Percentiles rank a stretch among this genome's conserved stretches.
phyloP scores from a whole-genome alignment of 164 flowering plant genomes.

The Nymphaea colorata region DNA sequence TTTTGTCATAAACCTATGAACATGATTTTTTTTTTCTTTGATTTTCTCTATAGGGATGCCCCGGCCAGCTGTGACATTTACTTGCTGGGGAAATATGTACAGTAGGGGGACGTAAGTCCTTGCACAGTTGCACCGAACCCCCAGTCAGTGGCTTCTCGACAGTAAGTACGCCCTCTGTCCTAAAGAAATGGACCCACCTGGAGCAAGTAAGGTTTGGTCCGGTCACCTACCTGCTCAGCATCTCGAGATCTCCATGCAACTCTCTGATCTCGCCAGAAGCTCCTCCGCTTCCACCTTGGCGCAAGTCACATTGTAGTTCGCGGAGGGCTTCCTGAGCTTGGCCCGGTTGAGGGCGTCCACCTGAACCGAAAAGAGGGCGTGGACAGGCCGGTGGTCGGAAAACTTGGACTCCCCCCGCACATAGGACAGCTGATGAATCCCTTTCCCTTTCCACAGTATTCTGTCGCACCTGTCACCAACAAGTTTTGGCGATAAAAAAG shows the following conservation, averaged over 20 bases:
- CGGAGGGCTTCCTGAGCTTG: slow-evolving; percentile 2
- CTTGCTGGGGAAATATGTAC: no score
- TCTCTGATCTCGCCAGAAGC: slow-evolving; percentile 20
- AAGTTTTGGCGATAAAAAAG: not conserved
- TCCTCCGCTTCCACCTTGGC: slow-evolving; percentile 41
- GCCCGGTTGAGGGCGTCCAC: slow-evolving; percentile 15
- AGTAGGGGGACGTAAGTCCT: no score
- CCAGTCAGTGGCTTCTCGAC: no score
- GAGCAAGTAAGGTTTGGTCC: not conserved
- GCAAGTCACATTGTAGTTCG: slow-evolving; percentile 9
- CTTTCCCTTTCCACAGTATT: slow-evolving; percentile 78
- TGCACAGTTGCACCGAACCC: no score
- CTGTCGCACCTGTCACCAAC: slow-evolving; percentile 63
- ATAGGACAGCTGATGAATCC: slow-evolving; percentile 59
- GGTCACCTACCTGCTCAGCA: not conserved
- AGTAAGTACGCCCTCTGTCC: no score
- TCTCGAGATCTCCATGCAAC: slow-evolving; percentile 14
- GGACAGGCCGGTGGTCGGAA: slow-evolving; percentile 84
- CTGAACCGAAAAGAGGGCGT: slow-evolving; percentile 51
- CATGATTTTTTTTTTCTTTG: no score
- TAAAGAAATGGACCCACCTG: no score
- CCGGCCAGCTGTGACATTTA: no score
- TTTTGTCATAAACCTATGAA: no score
- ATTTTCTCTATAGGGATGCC: no score
- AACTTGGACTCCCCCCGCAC: slow-evolving; percentile 59